Evolutionary conservation across 2,329 filamentous ascomycete species (phyloP).

Genomic region (Aureobasidium pullulans): DNA sequence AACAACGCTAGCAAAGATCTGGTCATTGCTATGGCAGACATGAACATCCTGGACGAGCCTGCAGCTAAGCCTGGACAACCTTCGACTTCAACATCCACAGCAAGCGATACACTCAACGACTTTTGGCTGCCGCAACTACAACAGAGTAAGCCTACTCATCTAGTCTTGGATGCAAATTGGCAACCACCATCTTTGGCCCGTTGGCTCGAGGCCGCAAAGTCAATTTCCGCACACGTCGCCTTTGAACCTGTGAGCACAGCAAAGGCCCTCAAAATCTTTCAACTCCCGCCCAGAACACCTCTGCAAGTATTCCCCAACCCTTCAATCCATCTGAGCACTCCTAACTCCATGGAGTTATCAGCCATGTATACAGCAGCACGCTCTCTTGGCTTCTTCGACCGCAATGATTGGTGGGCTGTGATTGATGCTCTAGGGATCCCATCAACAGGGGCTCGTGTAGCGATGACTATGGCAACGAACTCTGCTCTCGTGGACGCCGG

Average conservation of each 20-base stretch:
- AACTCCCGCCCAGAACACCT: conserved; percentile 23
- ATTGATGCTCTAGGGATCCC: conserved; percentile 74
- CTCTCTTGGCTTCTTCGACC: conserved; percentile 59
- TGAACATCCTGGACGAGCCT: conserved; percentile 62
- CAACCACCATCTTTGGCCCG: conserved; percentile 54
- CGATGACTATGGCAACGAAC: conserved; percentile 62
- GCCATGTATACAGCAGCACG: conserved; percentile 70
- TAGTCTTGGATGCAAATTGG: conserved; percentile 89
- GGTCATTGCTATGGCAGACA: conserved; percentile 90
- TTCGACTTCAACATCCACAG: conserved; percentile 26
- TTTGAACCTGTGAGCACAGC: conserved; percentile 85
- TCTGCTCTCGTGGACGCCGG: conserved; percentile 65
- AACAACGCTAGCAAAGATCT: conserved; percentile 80
- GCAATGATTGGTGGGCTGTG: conserved; percentile 65
- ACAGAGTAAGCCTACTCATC: conserved; percentile 58
- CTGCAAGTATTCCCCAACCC: conserved; percentile 49
- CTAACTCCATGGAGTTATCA: conserved; percentile 73
- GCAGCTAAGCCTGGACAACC: conserved; percentile 1
- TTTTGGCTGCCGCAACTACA: conserved; percentile 56
- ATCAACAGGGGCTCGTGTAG: conserved; percentile 59
- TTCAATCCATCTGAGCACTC: conserved; percentile 67
- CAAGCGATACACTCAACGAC: conserved; percentile 43
- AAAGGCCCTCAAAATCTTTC: conserved; percentile 68
- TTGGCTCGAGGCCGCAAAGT: conserved; percentile 59
- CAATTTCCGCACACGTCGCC: conserved; percentile 53